Base-by-base conservation (phyloP, 495 filamentous ascomycete species). In the Penicillium cosmopolitanum region DNA sequence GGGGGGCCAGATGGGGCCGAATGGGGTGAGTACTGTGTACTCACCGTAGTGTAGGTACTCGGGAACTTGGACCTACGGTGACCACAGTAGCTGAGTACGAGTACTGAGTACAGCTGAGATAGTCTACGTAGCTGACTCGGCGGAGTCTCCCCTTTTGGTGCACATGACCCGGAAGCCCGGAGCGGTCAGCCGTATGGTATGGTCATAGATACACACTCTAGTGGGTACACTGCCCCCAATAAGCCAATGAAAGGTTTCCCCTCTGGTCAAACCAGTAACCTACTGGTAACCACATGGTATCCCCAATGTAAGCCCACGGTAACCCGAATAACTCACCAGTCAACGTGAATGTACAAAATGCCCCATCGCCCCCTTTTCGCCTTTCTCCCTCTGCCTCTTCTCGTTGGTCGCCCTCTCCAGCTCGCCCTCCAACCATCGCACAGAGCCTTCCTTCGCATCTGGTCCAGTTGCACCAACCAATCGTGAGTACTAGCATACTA, bases 341-440 rank as follows among this genome's bases (percentile, higher is more conserved):
- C 53, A 60, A 19, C 33, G 23, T 55, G 44, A 56, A 61, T 61
- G 66, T 78, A 79, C 75, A 80, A 71, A 78, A 78, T 79, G 74
- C 76, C 71, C 76, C 75, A 77, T 79, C 75, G 63, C 70, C 51
- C 73, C 76, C 71, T 71, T 74, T 69, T 66, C 72, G 68, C 66
- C 70, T 72, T 77, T 70, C 63, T 70, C 63, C 64, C 65, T 74
- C 73, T 77, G 75, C 73, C 74, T 63, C 64, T 67, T 77, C 77
- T 79, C 75, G 77, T 79, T 79, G 77, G 75, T 76, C 70, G 67
- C 75, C 62, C 63, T 66, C 65, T 70, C 69, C 61, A 57, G 58
- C 58, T 62, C 46, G 53, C 57, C 67, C 65, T 66, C 68, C 68
- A 71, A 71, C 66, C 66, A 69, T 66, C 63, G 68, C 66, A 66